A percentile compares a stretch with the other conserved stretches of the same genome.
Evolutionary conservation across 2,329 filamentous ascomycete genomes (phyloP).

Genomic region (Ilyonectria mors-panacis): DNA sequence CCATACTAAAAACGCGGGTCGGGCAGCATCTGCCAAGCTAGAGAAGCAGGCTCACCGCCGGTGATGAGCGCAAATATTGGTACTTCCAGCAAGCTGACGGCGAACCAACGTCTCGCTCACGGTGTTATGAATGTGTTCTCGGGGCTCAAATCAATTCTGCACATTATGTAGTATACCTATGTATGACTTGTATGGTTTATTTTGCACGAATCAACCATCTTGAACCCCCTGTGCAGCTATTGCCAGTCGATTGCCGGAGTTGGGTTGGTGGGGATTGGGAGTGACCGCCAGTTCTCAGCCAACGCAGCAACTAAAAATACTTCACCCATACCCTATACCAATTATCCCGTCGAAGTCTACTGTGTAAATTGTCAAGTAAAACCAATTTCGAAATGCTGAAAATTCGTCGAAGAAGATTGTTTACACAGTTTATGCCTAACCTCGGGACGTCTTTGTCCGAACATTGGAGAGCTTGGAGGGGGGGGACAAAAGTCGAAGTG

Average conservation of each 20-base stretch:
- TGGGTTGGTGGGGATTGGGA: not conserved
- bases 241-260: not conserved
- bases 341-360: not conserved
- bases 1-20: not conserved
- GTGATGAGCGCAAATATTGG: not conserved
- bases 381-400: too few species aligned
- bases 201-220: not conserved
- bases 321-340: not conserved
- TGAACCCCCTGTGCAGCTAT: not conserved
- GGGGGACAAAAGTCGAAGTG: slow-evolving; percentile 33
- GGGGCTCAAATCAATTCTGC: not conserved
- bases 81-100: not conserved
- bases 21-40: not conserved
- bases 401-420: too few species aligned
- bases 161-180: not conserved
- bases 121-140: not conserved
- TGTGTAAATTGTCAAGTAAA: too few species aligned
- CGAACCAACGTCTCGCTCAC: slow-evolving; percentile 3
- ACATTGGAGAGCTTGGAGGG: not conserved
- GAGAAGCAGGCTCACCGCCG: not conserved
- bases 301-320: not conserved
- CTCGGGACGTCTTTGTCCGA: not conserved
- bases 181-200: not conserved
- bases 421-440: not conserved
- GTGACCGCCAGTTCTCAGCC: not conserved